A percentile compares a stretch with the other conserved stretches of the same genome.
Conservation (phyloP, 2,329 filamentous ascomycete species). For the Ciborinia camelliae region DNA sequence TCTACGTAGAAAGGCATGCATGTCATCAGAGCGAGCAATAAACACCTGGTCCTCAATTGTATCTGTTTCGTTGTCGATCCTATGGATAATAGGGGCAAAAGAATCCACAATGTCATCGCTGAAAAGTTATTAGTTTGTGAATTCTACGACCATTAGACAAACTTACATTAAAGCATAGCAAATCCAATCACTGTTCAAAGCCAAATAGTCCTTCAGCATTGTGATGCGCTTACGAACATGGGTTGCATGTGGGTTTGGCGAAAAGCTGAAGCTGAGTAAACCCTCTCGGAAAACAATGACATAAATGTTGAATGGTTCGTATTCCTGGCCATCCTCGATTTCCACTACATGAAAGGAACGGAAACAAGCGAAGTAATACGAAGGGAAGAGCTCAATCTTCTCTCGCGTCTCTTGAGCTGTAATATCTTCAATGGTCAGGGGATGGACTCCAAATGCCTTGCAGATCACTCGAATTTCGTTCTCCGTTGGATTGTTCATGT, state of each 20-base stretch:
- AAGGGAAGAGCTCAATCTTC: conserved; percentile 96
- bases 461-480: conserved; percentile 86
- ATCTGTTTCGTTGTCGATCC: conserved; percentile 85
- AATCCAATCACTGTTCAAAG: conserved; percentile 95
- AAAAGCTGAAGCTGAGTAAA: conserved; percentile 91
- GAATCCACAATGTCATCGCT: conserved; percentile 96
- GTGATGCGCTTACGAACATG: conserved; percentile 91
- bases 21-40: conserved; percentile 85
- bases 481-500: conserved; percentile 84
- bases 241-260: conserved; percentile 78
- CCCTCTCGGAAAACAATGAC: conserved; percentile 96
- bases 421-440: conserved; percentile 94
- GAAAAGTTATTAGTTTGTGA: conserved; percentile 20
- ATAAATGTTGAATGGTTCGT: conserved; percentile 94
- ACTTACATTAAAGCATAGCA: conserved; percentile 95
- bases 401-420: conserved; percentile 92
- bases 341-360: conserved; percentile 81
- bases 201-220: conserved; percentile 89
- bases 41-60: conserved; percentile 95
- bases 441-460: conserved; percentile 93
- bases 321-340: conserved; percentile 75
- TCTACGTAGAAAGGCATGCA: conserved; percentile 77
- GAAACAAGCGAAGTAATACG: conserved; percentile 98
- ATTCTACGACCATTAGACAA: neutral
- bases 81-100: conserved; percentile 84